Percentiles rank a stretch among this genome's conserved stretches.
phyloP scores from a whole-genome alignment of 2,329 filamentous ascomycete genomes.

The Penicillium italicum region DNA sequence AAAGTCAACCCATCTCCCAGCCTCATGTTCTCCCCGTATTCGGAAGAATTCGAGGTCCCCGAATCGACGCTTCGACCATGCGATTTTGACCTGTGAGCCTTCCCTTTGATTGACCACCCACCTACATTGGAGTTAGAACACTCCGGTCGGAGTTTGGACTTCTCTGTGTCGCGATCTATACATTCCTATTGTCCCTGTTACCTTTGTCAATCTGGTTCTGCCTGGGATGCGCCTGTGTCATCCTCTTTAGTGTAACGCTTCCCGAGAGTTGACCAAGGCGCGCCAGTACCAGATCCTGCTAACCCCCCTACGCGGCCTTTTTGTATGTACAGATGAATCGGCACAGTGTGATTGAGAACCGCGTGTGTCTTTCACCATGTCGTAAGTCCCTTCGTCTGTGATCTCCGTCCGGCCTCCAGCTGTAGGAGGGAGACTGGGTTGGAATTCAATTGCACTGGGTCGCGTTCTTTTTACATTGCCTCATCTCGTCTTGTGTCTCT shows the following conservation, averaged over 20 bases:
- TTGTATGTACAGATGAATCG: conserved; percentile 41
- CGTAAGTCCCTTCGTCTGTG: conserved; percentile 37
- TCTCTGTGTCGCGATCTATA: conserved; percentile 8
- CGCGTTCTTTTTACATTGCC: conserved; percentile 9
- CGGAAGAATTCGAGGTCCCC: conserved; percentile 29
- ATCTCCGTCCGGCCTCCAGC: conserved; percentile 22
- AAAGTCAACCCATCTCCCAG: conserved; percentile 8
- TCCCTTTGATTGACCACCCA: conserved; percentile 10
- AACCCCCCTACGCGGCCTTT: conserved; percentile 31
- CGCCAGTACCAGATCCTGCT: conserved; percentile 35
- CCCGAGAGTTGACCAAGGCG: conserved; percentile 31
- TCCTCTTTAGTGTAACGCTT: conserved; percentile 38
- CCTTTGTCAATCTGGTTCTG: conserved; percentile 26
- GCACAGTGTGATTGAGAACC: conserved; percentile 35
- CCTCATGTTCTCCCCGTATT: conserved; percentile 30
- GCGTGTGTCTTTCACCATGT: conserved; percentile 38
- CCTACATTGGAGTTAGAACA: conserved; percentile 9
- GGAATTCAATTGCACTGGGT: conserved; percentile 13
- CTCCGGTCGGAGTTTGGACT: conserved; percentile 13
- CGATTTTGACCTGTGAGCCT: conserved; percentile 28
- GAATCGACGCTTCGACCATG: conserved; percentile 29
- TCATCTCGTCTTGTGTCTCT: background rate
- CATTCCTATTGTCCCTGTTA: conserved; percentile 12
- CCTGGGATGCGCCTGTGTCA: conserved; percentile 39
- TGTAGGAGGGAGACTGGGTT: conserved; percentile 22